Conservation (phyloP, 179 eudicot genomes). For the Vitellaria paradoxa region DNA sequence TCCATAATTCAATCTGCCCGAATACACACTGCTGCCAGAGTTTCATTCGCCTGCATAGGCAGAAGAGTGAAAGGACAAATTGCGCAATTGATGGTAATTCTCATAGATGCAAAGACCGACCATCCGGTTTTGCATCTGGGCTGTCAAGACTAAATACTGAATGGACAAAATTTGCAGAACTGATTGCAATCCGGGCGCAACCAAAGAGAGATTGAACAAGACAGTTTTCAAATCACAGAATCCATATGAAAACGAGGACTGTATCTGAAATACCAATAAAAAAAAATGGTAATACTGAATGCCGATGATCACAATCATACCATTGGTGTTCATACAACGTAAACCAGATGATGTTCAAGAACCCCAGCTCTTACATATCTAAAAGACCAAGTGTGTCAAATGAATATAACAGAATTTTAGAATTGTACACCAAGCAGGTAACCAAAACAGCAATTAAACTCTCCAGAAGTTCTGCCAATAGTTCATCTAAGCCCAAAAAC, state of each 20-base stretch:
- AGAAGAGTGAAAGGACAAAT: no score
- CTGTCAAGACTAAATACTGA: no score
- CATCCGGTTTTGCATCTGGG: not conserved
- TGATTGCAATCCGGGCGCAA: not conserved
- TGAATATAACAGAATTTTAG: slow-evolving; percentile 3
- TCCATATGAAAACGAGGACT: not conserved
- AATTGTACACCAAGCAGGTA: slow-evolving; percentile 1
- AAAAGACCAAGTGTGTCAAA: not conserved
- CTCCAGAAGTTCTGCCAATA: not conserved
- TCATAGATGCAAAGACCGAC: no score
- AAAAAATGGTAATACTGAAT: no score
- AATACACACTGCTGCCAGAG: no score
- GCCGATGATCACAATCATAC: not conserved
- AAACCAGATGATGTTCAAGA: not conserved
- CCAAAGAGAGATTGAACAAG: not conserved
- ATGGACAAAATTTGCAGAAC: not conserved
- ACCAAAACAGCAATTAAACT: not conserved
- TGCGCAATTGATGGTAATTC: no score
- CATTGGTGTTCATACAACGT: not conserved
- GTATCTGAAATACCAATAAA: not conserved
- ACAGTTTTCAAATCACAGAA: not conserved
- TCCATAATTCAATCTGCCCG: no score
- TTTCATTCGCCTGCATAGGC: no score
- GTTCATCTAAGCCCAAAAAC: not conserved
- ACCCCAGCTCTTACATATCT: not conserved